Percentiles rank a stretch among this genome's conserved stretches.
These are phyloP conservation scores for Oxyria digyna DNA, from an alignment of 148 eudicot genomes.

Conservation along the genomic window DNA sequence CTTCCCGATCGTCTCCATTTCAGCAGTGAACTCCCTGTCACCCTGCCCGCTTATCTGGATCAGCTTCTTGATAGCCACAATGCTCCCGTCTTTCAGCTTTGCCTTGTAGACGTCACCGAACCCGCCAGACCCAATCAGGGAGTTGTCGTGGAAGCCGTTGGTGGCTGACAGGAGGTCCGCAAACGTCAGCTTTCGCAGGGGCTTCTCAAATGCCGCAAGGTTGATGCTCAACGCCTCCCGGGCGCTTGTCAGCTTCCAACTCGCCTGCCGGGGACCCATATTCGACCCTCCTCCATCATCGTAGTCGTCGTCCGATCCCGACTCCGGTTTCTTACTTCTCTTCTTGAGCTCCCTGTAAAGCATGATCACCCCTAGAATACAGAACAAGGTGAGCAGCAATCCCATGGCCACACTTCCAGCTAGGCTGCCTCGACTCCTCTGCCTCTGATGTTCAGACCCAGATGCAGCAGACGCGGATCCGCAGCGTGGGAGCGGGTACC, in stretches of 20 bases:
- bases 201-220: conserved; percentile 71
- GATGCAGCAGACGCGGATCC: conserved; percentile 4
- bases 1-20: conserved; percentile 93
- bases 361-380: conserved; percentile 54
- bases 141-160: conserved; percentile 63
- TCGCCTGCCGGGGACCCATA: conserved; percentile 33
- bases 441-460: conserved; percentile 21
- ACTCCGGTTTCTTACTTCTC: conserved; percentile 46
- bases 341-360: conserved; percentile 45
- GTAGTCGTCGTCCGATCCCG: conserved; percentile 51
- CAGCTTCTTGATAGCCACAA: conserved; percentile 84
- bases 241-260: conserved; percentile 59
- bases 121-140: conserved; percentile 73
- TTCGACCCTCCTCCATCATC: conserved; percentile 40
- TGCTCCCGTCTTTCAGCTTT: conserved; percentile 64
- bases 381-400: conserved; percentile 53
- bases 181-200: conserved; percentile 69
- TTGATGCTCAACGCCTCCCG: conserved; percentile 77
- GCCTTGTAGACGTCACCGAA: conserved; percentile 95
- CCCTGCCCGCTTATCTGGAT: conserved; percentile 87
- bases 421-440: conserved; percentile 41
- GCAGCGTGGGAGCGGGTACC: conserved; percentile 59
- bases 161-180: conserved; percentile 88
- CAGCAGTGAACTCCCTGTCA: conserved; percentile 80
- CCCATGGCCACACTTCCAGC: conserved; percentile 82